phyloP scores from a whole-genome alignment of 2,329 filamentous ascomycete genomes.

The Dothiorella sarmentorum region DNA sequence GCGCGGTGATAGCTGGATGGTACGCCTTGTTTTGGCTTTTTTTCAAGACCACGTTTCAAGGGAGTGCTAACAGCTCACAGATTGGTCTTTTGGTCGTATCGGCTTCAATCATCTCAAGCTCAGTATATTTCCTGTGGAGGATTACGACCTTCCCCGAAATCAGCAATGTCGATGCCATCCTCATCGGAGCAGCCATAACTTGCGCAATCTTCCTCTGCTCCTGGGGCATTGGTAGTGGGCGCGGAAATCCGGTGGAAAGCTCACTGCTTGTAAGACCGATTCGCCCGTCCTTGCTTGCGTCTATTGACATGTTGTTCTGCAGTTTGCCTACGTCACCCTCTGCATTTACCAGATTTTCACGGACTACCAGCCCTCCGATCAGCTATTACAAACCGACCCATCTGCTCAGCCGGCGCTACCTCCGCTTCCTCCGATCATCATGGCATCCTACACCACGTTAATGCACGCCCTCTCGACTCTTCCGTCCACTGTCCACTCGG shows the following conservation, averaged over 20 bases:
- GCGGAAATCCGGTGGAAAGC: conserved; percentile 92
- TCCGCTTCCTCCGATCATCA: conserved; percentile 93
- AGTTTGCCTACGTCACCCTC: conserved; percentile 94
- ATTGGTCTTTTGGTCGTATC: conserved; percentile 85
- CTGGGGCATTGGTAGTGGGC: conserved; percentile 89
- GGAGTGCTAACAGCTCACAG: conserved; percentile 52
- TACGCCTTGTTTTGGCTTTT: conserved; percentile 50
- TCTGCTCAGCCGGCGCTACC: conserved; percentile 80
- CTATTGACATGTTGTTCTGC: conserved; percentile 18
- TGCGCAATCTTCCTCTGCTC: conserved; percentile 89
- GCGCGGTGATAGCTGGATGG: conserved; percentile 94
- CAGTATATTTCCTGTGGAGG: conserved; percentile 93
- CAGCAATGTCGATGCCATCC: conserved; percentile 82
- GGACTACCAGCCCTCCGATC: conserved; percentile 82
- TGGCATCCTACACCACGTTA: conserved; percentile 94
- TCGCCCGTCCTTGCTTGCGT: no score
- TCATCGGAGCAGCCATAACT: conserved; percentile 90
- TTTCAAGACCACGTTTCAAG: neutral
- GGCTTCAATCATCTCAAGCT: conserved; percentile 86
- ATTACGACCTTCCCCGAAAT: conserved; percentile 92
- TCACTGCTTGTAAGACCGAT: conserved; percentile 62
- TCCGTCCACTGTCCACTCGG: conserved; percentile 78
- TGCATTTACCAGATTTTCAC: conserved; percentile 99
- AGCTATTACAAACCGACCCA: conserved; percentile 52
- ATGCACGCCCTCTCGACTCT: conserved; percentile 78